Evolutionary conservation across 257 asterid species (phyloP).

Genomic region (Solanum paucissectum): DNA sequence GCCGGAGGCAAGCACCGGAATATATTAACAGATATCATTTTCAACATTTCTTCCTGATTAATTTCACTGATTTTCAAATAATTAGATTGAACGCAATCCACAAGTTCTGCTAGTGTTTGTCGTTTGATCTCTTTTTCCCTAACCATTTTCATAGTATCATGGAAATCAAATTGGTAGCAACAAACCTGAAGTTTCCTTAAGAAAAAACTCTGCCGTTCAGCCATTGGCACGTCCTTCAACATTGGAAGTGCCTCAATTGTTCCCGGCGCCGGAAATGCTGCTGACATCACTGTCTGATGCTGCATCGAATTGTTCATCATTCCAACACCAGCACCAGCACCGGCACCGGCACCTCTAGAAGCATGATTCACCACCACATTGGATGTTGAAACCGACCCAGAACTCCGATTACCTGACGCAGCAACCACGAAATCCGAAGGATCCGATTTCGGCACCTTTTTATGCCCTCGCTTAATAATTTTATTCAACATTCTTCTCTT

Average conservation of each 20-base stretch:
- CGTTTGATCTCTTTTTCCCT: conserved; percentile 72
- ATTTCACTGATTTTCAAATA: conserved; percentile 38
- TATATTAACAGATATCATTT: conserved; percentile 60
- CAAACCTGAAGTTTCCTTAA: conserved; percentile 51
- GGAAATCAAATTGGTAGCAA: conserved; percentile 43
- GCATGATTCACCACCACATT: not conserved
- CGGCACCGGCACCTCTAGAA: not conserved
- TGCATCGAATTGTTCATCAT: not conserved
- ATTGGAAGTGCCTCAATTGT: conserved; percentile 46
- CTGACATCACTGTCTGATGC: not conserved
- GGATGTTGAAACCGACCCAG: not conserved
- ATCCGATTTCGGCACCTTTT: conserved; percentile 1
- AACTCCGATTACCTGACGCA: not conserved
- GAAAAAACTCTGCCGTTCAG: conserved; percentile 58
- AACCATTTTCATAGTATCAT: conserved; percentile 35
- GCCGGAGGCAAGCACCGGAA: conserved; percentile 65
- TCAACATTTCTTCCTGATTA: conserved; percentile 62
- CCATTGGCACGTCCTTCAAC: conserved; percentile 42
- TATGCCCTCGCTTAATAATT: not conserved
- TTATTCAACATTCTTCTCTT: not conserved
- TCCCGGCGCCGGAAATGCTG: conserved; percentile 21
- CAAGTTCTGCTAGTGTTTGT: conserved; percentile 54
- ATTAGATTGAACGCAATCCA: conserved; percentile 60
- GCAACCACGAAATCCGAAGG: not conserved
- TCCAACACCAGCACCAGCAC: not conserved